Evolutionary conservation across 2,329 filamentous ascomycete genomes (phyloP), one percentile per base, ranked within the genome.

Genomic region (Hymenoscyphus salicellus): DNA sequence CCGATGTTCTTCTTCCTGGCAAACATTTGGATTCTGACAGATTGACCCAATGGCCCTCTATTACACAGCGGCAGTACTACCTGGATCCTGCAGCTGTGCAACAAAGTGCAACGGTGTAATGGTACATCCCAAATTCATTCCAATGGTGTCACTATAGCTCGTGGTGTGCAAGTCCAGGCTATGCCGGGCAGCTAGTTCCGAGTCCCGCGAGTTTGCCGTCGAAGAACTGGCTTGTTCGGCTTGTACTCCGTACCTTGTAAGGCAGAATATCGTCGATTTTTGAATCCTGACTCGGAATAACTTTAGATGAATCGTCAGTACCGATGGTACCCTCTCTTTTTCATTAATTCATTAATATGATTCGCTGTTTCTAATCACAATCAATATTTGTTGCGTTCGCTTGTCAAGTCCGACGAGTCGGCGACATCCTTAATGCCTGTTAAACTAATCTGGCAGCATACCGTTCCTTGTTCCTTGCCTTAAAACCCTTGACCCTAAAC

Each of bases 161-260:
- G 46, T 52, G 46, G 46, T 52, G 46, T 23, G 46, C 46, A 52
- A 52, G 46, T 52, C 46, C 46, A 28, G 46, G n/a, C 46, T 52
- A 52, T 52, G 23, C 8, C 20, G 20, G 46, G 23, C 7, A 49
- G n/a, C 43, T 49, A 49, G 43, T 49, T 49, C 43, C 46, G 46
- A 52, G 20, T 26, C 23, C 46, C 46, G 46, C 23, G 23, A 11
- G 43, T 52, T 52, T 52, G 46, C 46, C 46, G n/a, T 26, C 46
- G 20, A 52, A 23, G 11, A 23, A 14, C 46, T 26, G n/a, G 10
- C 46, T 52, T 52, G n/a, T 52, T 52, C 46, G 20, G 20, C 46
- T 20, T 26, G 46, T 52, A 52, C 41, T 52, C 41, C 41, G 41
- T 52, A 52, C 46, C 20, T 23, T 52, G 46, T 26, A 52, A 5